phyloP scores from a whole-genome alignment of 352 stramenopile genomes.

The Globisporangium mamillatum region DNA sequence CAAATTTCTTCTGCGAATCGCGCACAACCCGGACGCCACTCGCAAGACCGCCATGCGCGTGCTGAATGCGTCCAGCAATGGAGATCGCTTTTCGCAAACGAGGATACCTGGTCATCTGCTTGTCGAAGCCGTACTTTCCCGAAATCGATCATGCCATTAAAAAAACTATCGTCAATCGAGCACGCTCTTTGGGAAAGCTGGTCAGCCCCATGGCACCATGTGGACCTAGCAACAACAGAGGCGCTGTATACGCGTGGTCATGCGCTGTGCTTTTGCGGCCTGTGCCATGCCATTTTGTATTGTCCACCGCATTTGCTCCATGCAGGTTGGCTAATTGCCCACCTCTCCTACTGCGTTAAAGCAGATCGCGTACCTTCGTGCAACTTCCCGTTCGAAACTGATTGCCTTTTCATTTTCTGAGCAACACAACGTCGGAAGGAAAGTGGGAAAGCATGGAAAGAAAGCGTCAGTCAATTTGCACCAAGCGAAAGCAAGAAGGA shows the following conservation, averaged over 20 bases:
- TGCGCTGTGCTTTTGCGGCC: too few species aligned
- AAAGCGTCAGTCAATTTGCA: conserved; percentile 9
- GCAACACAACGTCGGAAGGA: conserved; percentile 11
- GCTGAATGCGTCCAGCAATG: not conserved
- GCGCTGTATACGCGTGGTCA: too few species aligned
- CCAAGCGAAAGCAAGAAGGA: not conserved
- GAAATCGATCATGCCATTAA: too few species aligned
- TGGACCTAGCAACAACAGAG: too few species aligned
- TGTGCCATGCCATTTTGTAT: too few species aligned
- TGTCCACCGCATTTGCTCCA: too few species aligned
- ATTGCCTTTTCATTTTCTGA: conserved; percentile 4
- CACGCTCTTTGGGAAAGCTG: not conserved
- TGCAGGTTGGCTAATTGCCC: too few species aligned
- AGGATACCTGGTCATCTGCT: too few species aligned
- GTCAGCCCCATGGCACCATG: too few species aligned
- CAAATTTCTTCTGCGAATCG: not conserved
- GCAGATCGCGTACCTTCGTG: conserved; percentile 23
- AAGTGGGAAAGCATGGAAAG: conserved; percentile 23
- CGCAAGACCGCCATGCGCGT: not conserved
- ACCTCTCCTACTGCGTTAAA: not conserved
- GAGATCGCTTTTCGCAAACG: too few species aligned
- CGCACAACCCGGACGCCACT: not conserved
- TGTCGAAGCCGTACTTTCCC: too few species aligned
- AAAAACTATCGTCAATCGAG: not conserved
- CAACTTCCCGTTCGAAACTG: conserved; percentile 21